These are phyloP conservation scores for Tubosaeta sp. DNA, from an alignment of 768 basidiomycete species.

Conservation along the genomic window DNA sequence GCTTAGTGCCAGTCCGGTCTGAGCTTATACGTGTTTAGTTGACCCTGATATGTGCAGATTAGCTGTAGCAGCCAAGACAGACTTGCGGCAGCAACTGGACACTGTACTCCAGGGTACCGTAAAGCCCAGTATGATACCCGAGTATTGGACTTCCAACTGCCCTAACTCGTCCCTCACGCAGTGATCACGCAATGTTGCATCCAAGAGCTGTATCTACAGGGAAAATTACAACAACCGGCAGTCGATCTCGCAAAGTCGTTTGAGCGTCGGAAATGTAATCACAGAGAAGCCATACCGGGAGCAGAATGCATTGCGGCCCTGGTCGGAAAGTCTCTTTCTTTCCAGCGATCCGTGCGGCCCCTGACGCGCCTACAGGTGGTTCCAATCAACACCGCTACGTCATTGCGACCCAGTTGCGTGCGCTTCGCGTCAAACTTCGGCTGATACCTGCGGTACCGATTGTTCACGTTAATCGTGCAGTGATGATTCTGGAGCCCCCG, in stretches of 20 bases:
- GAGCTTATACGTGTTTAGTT: conserved; percentile 42
- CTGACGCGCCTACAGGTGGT: conserved; percentile 45
- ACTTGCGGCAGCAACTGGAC: conserved; percentile 70
- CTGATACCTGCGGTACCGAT: conserved; percentile 81
- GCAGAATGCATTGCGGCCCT: conserved; percentile 81
- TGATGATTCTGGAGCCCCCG: conserved; percentile 90
- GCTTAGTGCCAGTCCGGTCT: background rate
- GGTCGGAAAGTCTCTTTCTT: conserved; percentile 50
- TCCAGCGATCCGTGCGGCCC: background rate
- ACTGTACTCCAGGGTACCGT: conserved; percentile 80
- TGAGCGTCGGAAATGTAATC: conserved; percentile 93
- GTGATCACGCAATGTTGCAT: conserved; percentile 99
- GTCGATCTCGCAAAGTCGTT: conserved; percentile 91
- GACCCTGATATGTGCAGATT: conserved; percentile 80
- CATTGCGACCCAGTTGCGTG: conserved; percentile 76
- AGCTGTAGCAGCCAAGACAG: conserved; percentile 64
- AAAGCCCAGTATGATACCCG: conserved; percentile 75
- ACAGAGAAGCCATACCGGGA: conserved; percentile 78
- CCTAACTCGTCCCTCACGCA: conserved; percentile 48
- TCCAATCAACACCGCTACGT: conserved; percentile 92
- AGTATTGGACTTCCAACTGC: conserved; percentile 4
- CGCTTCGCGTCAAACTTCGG: conserved; percentile 67
- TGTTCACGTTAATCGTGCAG: conserved; percentile 86
- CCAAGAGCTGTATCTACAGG: conserved; percentile 85
- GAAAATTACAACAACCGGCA: conserved; percentile 63